These are phyloP conservation scores for Pilobolus umbonatus DNA, from an alignment of 192 early-diverging fungal species.

Conservation along the genomic window DNA sequence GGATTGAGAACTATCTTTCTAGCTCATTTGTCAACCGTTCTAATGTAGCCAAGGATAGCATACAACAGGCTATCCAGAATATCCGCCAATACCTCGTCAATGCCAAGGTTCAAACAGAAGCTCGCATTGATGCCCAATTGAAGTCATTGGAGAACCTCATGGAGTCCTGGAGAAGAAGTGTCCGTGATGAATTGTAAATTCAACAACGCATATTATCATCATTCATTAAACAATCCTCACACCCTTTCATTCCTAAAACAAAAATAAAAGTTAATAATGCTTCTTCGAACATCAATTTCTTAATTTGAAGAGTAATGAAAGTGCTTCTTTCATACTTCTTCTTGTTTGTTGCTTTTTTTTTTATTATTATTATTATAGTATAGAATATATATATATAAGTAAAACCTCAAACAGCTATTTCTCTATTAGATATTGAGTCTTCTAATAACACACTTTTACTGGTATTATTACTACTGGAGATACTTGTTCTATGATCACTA, in stretches of 20 bases:
- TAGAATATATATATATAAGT: too few species aligned
- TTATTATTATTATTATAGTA: too few species aligned
- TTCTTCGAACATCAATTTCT: too few species aligned
- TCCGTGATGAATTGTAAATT: conserved; percentile 21
- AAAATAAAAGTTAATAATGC: too few species aligned
- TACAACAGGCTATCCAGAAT: conserved; percentile 4
- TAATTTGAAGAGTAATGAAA: too few species aligned
- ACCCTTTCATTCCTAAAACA: too few species aligned
- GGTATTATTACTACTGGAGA: background rate
- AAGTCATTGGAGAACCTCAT: conserved; percentile 1
- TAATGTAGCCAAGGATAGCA: conserved; percentile 1
- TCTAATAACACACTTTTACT: conserved; percentile 1
- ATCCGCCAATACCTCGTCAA: conserved; percentile 17
- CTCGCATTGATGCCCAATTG: conserved; percentile 13
- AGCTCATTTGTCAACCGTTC: conserved; percentile 9
- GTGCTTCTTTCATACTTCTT: too few species aligned
- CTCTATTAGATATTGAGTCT: too few species aligned
- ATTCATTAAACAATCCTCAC: too few species aligned
- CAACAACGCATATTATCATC: too few species aligned
- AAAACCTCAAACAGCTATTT: too few species aligned
- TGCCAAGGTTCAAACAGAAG: conserved; percentile 7
- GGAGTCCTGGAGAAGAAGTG: conserved; percentile 8
- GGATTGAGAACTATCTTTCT: conserved; percentile 18
- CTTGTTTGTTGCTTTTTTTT: too few species aligned
- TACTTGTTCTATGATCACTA: conserved; percentile 4